These are phyloP conservation scores for Ziziphus jujuba DNA, from an alignment of 306 rosid genomes.

Conservation along the genomic window DNA sequence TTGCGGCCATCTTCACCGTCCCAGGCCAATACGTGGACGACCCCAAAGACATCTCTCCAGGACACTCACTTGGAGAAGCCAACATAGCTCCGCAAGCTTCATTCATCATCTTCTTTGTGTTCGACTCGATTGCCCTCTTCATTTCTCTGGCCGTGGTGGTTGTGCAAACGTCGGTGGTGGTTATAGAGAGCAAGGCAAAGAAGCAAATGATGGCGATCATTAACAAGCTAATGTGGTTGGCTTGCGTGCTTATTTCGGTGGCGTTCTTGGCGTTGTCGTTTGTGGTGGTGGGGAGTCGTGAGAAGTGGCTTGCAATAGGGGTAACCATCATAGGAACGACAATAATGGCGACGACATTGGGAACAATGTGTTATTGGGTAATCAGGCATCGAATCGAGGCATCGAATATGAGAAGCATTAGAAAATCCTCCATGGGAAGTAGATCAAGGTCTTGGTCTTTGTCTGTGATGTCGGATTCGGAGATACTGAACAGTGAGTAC, in stretches of 20 bases:
- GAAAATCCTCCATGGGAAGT: slow-evolving; percentile 70
- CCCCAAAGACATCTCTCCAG: slow-evolving; percentile 44
- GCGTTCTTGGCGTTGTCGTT: slow-evolving; percentile 88
- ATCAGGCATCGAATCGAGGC: slow-evolving; percentile 80
- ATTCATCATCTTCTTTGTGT: slow-evolving; percentile 71
- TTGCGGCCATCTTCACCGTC: slow-evolving; percentile 90
- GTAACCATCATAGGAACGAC: slow-evolving; percentile 84
- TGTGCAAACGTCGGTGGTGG: slow-evolving; percentile 94
- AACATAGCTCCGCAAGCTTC: slow-evolving; percentile 64
- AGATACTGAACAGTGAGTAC: slow-evolving; percentile 68
- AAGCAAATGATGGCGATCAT: slow-evolving; percentile 97
- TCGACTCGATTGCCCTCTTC: slow-evolving; percentile 87
- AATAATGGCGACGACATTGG: slow-evolving; percentile 88
- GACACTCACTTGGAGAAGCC: slow-evolving; percentile 80
- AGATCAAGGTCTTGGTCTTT: slow-evolving; percentile 59
- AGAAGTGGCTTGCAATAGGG: slow-evolving; percentile 79
- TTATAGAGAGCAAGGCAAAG: slow-evolving; percentile 95
- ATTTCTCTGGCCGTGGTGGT: slow-evolving; percentile 94
- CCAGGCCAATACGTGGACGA: slow-evolving; percentile 89
- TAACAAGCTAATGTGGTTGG: slow-evolving; percentile 98
- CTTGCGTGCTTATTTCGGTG: slow-evolving; percentile 79
- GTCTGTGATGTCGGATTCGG: slow-evolving; percentile 74
- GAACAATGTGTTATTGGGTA: slow-evolving; percentile 91
- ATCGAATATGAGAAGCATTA: slow-evolving; percentile 58
- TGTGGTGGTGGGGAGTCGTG: slow-evolving; percentile 74